Conservation (phyloP, 75 land plant species). For the Ceratopteris richardii region DNA sequence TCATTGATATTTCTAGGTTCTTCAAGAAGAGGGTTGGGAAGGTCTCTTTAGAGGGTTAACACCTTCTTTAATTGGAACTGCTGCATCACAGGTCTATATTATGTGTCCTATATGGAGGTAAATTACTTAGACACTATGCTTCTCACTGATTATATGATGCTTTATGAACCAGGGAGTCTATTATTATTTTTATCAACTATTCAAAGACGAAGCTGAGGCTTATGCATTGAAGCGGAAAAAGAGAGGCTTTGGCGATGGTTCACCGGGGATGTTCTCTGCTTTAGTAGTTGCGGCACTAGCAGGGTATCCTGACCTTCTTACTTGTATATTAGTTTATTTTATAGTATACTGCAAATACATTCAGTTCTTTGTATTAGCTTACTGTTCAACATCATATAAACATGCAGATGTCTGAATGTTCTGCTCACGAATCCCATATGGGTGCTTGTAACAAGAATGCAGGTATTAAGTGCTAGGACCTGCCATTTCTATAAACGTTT, state of each 20-base stretch:
- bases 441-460: slow-evolving; percentile 98
- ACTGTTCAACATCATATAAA: too few relatives aligned
- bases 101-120: too few relatives aligned
- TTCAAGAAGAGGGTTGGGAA: slow-evolving; percentile 82
- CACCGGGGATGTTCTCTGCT: slow-evolving; percentile 86
- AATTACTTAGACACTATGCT: too few relatives aligned
- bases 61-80: slow-evolving; percentile 88
- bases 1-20: slow-evolving; percentile 38
- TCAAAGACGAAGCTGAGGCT: slow-evolving; percentile 75
- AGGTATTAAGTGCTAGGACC: too few relatives aligned
- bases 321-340: slow-evolving; percentile 1
- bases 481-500: too few relatives aligned
- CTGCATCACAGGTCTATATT: slow-evolving; percentile 71
- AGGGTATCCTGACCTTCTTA: slow-evolving; percentile 35
- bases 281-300: slow-evolving; percentile 88
- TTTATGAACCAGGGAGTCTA: slow-evolving; percentile 73
- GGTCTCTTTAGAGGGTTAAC: slow-evolving; percentile 77
- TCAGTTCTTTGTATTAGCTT: too few relatives aligned
- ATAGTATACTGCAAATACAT: neutral
- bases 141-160: too few relatives aligned
- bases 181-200: slow-evolving; percentile 95
- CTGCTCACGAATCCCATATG: slow-evolving; percentile 95
- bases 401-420: slow-evolving; percentile 82
- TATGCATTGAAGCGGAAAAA: slow-evolving; percentile 46
- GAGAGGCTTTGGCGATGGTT: slow-evolving; percentile 85